Conservation (phyloP, 305 asterid genomes). For the Rubia occidens region DNA sequence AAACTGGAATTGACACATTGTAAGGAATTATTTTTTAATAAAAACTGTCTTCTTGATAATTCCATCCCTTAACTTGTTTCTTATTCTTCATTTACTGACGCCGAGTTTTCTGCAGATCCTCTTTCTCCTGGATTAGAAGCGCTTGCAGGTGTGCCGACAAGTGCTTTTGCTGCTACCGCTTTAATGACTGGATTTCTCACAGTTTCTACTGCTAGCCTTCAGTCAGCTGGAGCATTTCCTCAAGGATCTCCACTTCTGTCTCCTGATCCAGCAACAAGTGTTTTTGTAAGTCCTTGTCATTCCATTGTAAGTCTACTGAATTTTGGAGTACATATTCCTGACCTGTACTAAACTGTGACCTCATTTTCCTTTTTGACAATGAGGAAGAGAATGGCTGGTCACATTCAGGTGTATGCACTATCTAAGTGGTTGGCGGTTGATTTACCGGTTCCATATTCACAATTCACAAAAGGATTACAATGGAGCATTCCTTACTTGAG, state of each 20-base stretch:
- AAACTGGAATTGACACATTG: slow-evolving; percentile 69
- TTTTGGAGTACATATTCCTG: neutral
- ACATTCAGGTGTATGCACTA: slow-evolving; percentile 75
- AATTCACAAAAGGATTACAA: slow-evolving; percentile 65
- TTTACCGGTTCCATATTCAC: slow-evolving; percentile 75
- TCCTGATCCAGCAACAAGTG: slow-evolving; percentile 63
- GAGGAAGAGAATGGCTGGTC: slow-evolving; percentile 74
- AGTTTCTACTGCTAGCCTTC: slow-evolving; percentile 68
- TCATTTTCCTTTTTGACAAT: slow-evolving; percentile 14
- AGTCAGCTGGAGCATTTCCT: slow-evolving; percentile 55
- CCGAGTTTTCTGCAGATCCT: slow-evolving; percentile 48
- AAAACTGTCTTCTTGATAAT: neutral
- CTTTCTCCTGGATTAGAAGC: slow-evolving; percentile 51
- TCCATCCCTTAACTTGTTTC: neutral
- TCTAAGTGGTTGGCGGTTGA: slow-evolving; percentile 68
- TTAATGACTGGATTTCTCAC: slow-evolving; percentile 61
- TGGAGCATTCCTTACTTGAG: slow-evolving; percentile 88
- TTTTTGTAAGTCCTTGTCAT: slow-evolving; percentile 48
- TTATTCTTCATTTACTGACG: neutral
- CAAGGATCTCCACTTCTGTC: slow-evolving; percentile 39
- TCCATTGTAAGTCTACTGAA: neutral
- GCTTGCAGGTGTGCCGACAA: slow-evolving; percentile 52
- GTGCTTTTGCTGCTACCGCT: slow-evolving; percentile 60
- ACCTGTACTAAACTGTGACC: neutral
- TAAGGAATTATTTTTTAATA: slow-evolving; percentile 21